Evolutionary conservation across 805 yeast species (phyloP).

Genomic region (Blastobotrys robertii): DNA sequence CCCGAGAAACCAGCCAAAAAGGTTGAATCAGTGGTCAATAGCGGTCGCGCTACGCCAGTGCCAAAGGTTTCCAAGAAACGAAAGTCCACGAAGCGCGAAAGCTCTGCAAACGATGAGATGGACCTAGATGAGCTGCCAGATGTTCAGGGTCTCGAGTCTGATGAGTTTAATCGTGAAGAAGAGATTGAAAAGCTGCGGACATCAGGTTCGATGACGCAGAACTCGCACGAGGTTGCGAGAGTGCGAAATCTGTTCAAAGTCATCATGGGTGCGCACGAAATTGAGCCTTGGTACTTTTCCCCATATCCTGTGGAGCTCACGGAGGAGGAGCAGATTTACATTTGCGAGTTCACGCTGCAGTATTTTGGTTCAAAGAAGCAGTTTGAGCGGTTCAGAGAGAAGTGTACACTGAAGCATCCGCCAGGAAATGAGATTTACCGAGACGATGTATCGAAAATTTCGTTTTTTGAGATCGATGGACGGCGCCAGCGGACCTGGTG

Average conservation of each 20-base stretch:
- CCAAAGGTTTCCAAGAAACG: constrained; percentile 30
- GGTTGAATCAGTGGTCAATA: constrained; percentile 6
- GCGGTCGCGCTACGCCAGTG: constrained; percentile 1
- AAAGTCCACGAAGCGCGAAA: constrained; percentile 10
- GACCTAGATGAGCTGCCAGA: constrained; percentile 79
- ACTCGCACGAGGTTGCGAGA: constrained; percentile 73
- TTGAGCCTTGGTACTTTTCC: constrained; percentile 98
- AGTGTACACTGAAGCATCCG: constrained; percentile 87
- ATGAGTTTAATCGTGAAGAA: constrained; percentile 74
- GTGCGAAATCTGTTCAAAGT: constrained; percentile 75
- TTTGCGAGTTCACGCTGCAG: constrained; percentile 83
- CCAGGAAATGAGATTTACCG: constrained; percentile 98
- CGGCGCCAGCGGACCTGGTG: constrained; percentile 96
- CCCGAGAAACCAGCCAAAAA: constrained; percentile 33
- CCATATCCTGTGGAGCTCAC: constrained; percentile 95
- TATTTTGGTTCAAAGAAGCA: constrained; percentile 85
- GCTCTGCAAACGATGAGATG: constrained; percentile 33
- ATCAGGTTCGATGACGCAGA: constrained; percentile 96
- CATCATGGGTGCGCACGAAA: constrained; percentile 79
- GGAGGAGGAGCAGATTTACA: constrained; percentile 80
- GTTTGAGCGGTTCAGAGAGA: constrained; percentile 82
- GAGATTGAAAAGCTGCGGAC: constrained; percentile 88
- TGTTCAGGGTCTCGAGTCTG: constrained; percentile 62
- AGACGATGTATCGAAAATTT: constrained; percentile 61
- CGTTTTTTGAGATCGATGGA: constrained; percentile 97